These are phyloP conservation scores for Colletotrichum spinosum DNA, from an alignment of 2,329 filamentous ascomycete genomes.

Conservation along the genomic window DNA sequence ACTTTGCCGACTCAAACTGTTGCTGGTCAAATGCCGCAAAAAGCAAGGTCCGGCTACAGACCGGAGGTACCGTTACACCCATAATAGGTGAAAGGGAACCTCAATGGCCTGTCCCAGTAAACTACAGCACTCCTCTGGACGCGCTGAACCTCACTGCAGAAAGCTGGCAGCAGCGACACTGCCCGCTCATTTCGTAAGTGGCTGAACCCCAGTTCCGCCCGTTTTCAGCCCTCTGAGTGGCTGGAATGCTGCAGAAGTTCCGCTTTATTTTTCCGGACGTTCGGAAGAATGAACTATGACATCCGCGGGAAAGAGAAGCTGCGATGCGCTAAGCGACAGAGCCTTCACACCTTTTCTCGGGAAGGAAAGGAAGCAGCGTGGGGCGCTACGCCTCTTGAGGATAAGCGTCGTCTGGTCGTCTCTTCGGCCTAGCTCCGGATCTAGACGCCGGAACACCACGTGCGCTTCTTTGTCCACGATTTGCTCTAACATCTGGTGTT, in stretches of 20 bases:
- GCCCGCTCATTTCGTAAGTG: slow-evolving; percentile 22
- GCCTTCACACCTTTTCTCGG: slow-evolving; percentile 24
- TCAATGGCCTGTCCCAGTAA: background rate
- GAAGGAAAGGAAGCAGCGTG: slow-evolving; percentile 35
- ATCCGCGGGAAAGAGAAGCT: slow-evolving; percentile 32
- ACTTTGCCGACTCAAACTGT: too few species aligned
- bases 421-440: slow-evolving; percentile 31
- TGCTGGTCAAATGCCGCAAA: slow-evolving; percentile 35
- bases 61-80: background rate
- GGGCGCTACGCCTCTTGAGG: background rate
- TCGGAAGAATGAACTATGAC: slow-evolving; percentile 29
- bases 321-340: slow-evolving; percentile 15
- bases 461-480: background rate
- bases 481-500: background rate
- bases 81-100: background rate
- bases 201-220: slow-evolving; percentile 6
- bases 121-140: background rate
- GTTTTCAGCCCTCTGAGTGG: slow-evolving; percentile 19
- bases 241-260: background rate
- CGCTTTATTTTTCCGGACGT: slow-evolving; percentile 17
- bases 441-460: slow-evolving; percentile 11
- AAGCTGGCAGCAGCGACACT: background rate
- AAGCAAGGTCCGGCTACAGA: background rate
- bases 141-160: background rate
- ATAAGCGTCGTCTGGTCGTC: slow-evolving; percentile 1